phyloP scores from a whole-genome alignment of 2,329 filamentous ascomycete species.

The Aspergillus chevalieri region DNA sequence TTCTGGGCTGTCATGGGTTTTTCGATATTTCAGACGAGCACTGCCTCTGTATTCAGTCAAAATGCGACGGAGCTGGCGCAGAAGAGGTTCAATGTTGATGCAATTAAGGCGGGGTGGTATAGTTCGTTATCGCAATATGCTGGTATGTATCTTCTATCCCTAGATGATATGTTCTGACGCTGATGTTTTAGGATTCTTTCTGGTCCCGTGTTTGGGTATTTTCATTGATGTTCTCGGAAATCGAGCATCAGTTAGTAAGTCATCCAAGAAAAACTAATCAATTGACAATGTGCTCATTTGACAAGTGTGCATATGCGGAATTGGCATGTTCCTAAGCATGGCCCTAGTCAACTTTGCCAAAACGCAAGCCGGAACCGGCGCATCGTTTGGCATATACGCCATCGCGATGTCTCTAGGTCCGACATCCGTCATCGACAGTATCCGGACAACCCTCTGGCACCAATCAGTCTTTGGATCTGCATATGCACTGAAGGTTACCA shows the following conservation, averaged over 20 bases:
- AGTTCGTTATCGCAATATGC: constrained; percentile 52
- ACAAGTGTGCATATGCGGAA: constrained; percentile 38
- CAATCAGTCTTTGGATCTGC: constrained; percentile 56
- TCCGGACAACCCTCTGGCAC: constrained; percentile 56
- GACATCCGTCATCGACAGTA: constrained; percentile 55
- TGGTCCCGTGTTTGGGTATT: constrained; percentile 51
- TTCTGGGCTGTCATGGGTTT: constrained; percentile 54
- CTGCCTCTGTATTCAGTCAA: constrained; percentile 48
- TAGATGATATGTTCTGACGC: background rate
- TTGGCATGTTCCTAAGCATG: constrained; percentile 50
- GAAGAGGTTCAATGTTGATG: constrained; percentile 51
- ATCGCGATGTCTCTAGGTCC: constrained; percentile 52
- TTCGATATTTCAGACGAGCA: constrained; percentile 54
- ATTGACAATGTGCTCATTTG: background rate
- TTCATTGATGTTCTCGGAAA: constrained; percentile 54
- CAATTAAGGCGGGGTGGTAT: constrained; percentile 57
- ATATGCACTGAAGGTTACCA: constrained; percentile 55
- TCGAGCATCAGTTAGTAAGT: constrained; percentile 42
- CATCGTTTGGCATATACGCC: constrained; percentile 56
- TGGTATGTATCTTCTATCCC: constrained; percentile 18
- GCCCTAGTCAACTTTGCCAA: constrained; percentile 49
- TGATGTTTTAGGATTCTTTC: constrained; percentile 43
- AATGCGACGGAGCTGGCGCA: constrained; percentile 59
- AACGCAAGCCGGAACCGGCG: constrained; percentile 48
- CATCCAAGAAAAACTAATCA: too few species aligned